phyloP scores from a whole-genome alignment of 345 rosid species.

The Linum trigynum region DNA sequence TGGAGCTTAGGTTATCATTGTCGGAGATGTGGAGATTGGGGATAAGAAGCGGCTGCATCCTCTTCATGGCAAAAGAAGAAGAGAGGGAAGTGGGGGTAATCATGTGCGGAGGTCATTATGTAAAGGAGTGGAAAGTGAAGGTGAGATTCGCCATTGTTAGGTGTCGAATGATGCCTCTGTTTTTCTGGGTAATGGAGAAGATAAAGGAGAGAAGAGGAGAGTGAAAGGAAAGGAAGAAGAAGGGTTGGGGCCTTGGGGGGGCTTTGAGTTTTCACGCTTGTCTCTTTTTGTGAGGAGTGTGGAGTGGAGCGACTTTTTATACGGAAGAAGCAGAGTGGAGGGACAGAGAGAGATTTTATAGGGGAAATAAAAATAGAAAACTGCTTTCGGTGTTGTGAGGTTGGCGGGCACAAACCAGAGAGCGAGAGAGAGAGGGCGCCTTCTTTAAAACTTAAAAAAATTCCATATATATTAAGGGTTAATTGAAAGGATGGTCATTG shows the following conservation, averaged over 20 bases:
- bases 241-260: slow-evolving; percentile 6
- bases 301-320: not conserved
- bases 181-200: slow-evolving; percentile 7
- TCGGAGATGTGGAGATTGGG: not conserved
- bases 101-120: slow-evolving; percentile 16
- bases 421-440: no score
- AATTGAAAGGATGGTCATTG: no score
- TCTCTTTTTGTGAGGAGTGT: not conserved
- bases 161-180: not conserved
- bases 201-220: slow-evolving; percentile 17
- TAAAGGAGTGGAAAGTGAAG: slow-evolving; percentile 2
- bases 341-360: not conserved
- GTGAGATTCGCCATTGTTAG: slow-evolving; percentile 4
- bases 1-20: not conserved
- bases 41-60: slow-evolving; percentile 7
- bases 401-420: no score
- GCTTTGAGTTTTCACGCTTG: not conserved
- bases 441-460: no score
- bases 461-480: no score
- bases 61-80: slow-evolving; percentile 27
- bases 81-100: not conserved
- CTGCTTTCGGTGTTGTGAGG: no score
- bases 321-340: not conserved
- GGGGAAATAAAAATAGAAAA: no score
- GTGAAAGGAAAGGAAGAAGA: slow-evolving; percentile 11